These are phyloP conservation scores for Talaromyces sp. DNA, from an alignment of 2,329 filamentous ascomycete species.

Conservation along the genomic window DNA sequence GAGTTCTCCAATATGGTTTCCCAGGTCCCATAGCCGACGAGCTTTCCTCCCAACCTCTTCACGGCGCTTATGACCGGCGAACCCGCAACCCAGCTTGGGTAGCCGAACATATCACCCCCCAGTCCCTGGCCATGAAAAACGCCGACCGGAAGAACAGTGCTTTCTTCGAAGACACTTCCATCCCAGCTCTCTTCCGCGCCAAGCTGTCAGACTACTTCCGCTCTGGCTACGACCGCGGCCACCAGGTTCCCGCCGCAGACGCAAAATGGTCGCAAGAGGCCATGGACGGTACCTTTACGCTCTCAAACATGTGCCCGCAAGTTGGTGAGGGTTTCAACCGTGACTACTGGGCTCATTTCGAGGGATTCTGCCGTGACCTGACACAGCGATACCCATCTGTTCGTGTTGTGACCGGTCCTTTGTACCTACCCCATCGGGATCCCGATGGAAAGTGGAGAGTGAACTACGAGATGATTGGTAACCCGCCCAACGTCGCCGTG, in stretches of 20 bases:
- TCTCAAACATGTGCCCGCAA: constrained; percentile 97
- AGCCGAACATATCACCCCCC: constrained; percentile 91
- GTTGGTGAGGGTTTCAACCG: constrained; percentile 98
- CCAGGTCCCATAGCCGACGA: constrained; percentile 87
- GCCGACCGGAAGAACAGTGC: constrained; percentile 81
- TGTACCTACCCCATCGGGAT: constrained; percentile 88
- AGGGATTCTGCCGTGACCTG: constrained; percentile 90
- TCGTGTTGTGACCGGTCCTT: constrained; percentile 85
- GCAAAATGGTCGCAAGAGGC: constrained; percentile 92
- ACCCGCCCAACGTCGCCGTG: constrained; percentile 89
- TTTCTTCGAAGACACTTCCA: constrained; percentile 78
- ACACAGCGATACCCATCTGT: constrained; percentile 82
- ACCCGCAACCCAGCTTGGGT: constrained; percentile 93
- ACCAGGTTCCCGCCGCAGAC: constrained; percentile 96
- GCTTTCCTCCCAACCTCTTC: constrained; percentile 72
- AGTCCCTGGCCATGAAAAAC: constrained; percentile 72
- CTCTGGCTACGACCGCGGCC: constrained; percentile 91
- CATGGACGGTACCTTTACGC: constrained; percentile 92
- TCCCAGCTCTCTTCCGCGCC: constrained; percentile 86
- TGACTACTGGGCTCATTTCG: constrained; percentile 99
- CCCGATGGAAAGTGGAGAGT: constrained; percentile 95
- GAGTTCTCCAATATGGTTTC: constrained; percentile 85
- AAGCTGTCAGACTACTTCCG: constrained; percentile 92
- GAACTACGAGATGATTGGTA: constrained; percentile 92
- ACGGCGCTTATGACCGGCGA: constrained; percentile 88